These are phyloP conservation scores for Lablab purpureus DNA, from an alignment of 306 rosid species.

Conservation along the genomic window DNA sequence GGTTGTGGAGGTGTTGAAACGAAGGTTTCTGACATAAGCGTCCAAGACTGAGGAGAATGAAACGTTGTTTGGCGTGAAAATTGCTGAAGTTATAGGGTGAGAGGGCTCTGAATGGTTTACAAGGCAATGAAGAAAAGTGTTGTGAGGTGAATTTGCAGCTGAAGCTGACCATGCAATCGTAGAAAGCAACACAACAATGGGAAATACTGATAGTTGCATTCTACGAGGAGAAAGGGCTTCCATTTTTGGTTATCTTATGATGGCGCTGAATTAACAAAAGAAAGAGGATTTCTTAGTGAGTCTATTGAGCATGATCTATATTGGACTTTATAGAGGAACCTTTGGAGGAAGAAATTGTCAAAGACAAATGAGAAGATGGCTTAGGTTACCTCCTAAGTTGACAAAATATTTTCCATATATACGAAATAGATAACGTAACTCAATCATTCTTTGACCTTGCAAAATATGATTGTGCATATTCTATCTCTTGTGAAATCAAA, in stretches of 20 bases:
- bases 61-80: constrained; percentile 60
- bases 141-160: constrained; percentile 41
- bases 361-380: constrained; percentile 16
- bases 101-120: constrained; percentile 54
- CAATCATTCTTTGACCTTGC: constrained; percentile 35
- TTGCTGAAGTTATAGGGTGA: constrained; percentile 62
- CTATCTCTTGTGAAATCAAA: background rate
- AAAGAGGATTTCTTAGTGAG: background rate
- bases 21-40: constrained; percentile 64
- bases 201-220: background rate
- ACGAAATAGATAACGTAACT: constrained; percentile 28
- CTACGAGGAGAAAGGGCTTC: background rate
- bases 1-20: constrained; percentile 67
- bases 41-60: constrained; percentile 59
- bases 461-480: background rate
- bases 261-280: background rate
- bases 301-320: constrained; percentile 3
- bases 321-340: background rate
- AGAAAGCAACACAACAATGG: constrained; percentile 32
- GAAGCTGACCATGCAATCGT: background rate
- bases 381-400: constrained; percentile 35
- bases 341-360: background rate
- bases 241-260: constrained; percentile 35
- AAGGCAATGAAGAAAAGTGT: constrained; percentile 60
- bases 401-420: constrained; percentile 8